These are phyloP conservation scores for Trichocladium uniseriatum DNA, from an alignment of 495 filamentous ascomycete species.

Conservation along the genomic window DNA sequence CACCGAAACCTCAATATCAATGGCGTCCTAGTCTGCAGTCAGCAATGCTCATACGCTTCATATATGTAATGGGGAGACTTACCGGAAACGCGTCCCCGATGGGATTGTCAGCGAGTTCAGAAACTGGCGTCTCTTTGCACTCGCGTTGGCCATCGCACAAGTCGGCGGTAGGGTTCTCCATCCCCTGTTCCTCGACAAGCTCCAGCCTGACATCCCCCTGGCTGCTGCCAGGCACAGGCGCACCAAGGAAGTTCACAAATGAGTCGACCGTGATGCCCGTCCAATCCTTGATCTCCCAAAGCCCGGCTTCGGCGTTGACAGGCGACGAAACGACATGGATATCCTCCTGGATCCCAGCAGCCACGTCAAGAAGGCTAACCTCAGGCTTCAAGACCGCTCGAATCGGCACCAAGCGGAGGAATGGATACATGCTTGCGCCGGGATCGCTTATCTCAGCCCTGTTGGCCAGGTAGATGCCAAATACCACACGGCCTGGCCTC, in stretches of 20 bases:
- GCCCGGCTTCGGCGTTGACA: conserved; percentile 27
- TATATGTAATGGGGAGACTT: conserved; percentile 7
- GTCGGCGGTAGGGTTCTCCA: neutral
- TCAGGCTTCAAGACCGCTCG: conserved; percentile 14
- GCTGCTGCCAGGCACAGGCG: conserved; percentile 14
- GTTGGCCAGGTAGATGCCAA: conserved; percentile 42
- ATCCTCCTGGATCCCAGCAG: conserved; percentile 31
- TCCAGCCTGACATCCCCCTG: neutral
- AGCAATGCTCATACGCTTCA: neutral
- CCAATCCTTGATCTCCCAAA: conserved; percentile 44
- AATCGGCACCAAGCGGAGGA: conserved; percentile 35
- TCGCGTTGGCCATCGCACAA: neutral
- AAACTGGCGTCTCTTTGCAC: no score
- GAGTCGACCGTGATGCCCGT: conserved; percentile 38
- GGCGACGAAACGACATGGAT: conserved; percentile 30
- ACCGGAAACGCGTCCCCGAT: conserved; percentile 29
- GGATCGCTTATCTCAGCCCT: conserved; percentile 16
- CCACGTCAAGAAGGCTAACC: conserved; percentile 14
- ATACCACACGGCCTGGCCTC: conserved; percentile 20
- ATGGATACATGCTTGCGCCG: conserved; percentile 25
- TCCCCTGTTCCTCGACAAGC: neutral
- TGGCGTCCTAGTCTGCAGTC: conserved; percentile 31
- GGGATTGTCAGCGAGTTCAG: conserved; percentile 12
- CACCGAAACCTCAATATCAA: conserved; percentile 48
- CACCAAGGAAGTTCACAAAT: conserved; percentile 49